Conservation (phyloP, 2,329 filamentous ascomycete species). For the Fonsecaea multimorphosa region DNA sequence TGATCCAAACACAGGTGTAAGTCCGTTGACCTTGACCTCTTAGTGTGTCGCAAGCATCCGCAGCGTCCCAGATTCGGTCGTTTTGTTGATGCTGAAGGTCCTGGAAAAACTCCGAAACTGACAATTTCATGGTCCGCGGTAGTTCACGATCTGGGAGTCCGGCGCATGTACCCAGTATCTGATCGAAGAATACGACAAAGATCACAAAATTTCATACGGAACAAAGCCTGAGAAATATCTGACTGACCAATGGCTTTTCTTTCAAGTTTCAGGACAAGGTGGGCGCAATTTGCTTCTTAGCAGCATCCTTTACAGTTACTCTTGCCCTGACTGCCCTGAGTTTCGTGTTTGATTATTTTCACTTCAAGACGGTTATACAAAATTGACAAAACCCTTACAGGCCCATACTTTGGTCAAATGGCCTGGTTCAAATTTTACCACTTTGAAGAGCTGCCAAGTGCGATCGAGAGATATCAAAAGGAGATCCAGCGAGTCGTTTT, state of each 20-base stretch:
- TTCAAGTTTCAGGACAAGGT: constrained; percentile 45
- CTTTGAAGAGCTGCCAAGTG: constrained; percentile 50
- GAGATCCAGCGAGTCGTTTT: constrained; percentile 53
- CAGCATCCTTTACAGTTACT: no score
- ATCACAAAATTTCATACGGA: constrained; percentile 47
- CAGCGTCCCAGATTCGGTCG: background rate
- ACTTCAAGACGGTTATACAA: no score
- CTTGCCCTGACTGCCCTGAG: no score
- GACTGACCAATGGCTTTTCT: constrained; percentile 54
- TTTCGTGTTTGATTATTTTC: no score
- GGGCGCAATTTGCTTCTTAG: constrained; percentile 37
- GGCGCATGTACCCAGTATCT: constrained; percentile 54
- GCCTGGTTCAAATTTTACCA: constrained; percentile 52
- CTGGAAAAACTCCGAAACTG: no score
- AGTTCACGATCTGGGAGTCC: constrained; percentile 41
- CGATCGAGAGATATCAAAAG: constrained; percentile 53
- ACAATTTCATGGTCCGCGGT: background rate
- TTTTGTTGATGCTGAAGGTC: background rate
- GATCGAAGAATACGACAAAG: constrained; percentile 52
- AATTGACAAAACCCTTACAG: constrained; percentile 42
- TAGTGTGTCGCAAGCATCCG: no score
- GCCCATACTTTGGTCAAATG: constrained; percentile 56
- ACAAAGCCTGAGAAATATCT: constrained; percentile 46
- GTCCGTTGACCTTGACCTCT: constrained; percentile 3
- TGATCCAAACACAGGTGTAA: constrained; percentile 50